Base-by-base conservation (phyloP, 441 rosid species). In the Adansonia rubrostipa region DNA sequence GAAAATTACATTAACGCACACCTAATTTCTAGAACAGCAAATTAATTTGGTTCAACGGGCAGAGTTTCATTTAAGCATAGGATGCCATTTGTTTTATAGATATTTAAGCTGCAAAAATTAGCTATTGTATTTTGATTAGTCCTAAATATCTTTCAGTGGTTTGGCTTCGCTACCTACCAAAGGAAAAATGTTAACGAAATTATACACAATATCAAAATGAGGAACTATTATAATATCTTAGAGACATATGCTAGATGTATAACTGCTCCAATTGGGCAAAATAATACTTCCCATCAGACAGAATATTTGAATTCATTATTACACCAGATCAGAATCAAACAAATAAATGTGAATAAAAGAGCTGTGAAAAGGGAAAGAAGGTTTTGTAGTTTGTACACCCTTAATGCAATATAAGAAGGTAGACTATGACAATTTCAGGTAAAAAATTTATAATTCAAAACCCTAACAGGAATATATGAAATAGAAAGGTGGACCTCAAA, bases 391-490 rank as follows among this genome's bases (percentile, higher is more conserved):
- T 62, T 24, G 66, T 22, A 62, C 7, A 0, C 42, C 6, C 3
- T 24, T 11, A 62, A 62, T 24, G 7, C 66, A 24, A 60, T 4
- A 61, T 11, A 24, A 10, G 65, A 61, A 62, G 17, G 66, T 28
- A 24, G 66, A 70, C 58, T 13, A 47, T 48, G 42, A 70, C 54
- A 48, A 70, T 22, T 48, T 68, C 13, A 13, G 44, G 19, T 6
- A 14, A 58, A 48, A 50, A 7, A 48, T 17, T 70, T 10, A 1
- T 48, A 70, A 24, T 48, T 48, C 15, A 8, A 66, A 47, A 48
- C 40, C 40, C 3, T 69, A 69, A 14, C n/a, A 44, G 36, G 73
- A 47, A 11, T 69, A 28, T 70, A 50, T 13, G 74, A 22, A 70
- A 5, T 9, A 5, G 74, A 70, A 48, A 14, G 28, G 60, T 48